Evolutionary conservation across 495 filamentous ascomycete genomes (phyloP), one percentile per base, ranked within the genome.

Genomic region (Amniculicola lignicola): DNA sequence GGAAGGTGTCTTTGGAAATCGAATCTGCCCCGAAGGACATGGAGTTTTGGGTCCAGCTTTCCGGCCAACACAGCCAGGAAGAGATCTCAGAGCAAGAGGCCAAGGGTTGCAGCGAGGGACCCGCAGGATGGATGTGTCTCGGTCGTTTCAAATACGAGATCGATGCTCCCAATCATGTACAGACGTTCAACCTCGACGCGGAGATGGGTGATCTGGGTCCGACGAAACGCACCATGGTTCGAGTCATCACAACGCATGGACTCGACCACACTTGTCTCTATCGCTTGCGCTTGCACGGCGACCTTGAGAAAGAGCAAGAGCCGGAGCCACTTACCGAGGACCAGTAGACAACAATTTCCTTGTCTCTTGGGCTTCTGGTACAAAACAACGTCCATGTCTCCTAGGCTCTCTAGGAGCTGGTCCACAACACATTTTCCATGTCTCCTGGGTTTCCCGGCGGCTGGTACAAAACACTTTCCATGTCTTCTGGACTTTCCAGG

Each of bases 261-360:
- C 61, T 63, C 0, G 61, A 79, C 23, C 77, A 77, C 52, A 83
- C 83, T 2, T 87, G 83, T 67, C 71, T 87, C 51, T 87, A 86
- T 66, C 70, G 82, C 10, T 53, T 84, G 11, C 57, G 76, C 21
- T 25, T 85, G 51, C 82, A 79, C 54, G 82, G 82, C 5, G 66
- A 79, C n/a, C n/a, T n/a, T 23, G 19, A 36, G 14, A 6, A 6
- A 9, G 22, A 33, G 3, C 22, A 11, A 16, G 16, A 4, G 4
- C 35, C n/a, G 14, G 35, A 38, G 35, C 19, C n/a, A 15, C 3
- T 14, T 15, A 14, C 19, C 35, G 10, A 42, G n/a, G 33, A 24
- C 10, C 19, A 28, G 31, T 7, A 28, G 4, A 14, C 15, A 10
- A 4, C 37, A n/a, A n/a, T n/a, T n/a, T n/a, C n/a, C n/a, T n/a